Evolutionary conservation across 306 rosid genomes (phyloP), one percentile per base, ranked within the genome.

Genomic region (Vigna angularis): DNA sequence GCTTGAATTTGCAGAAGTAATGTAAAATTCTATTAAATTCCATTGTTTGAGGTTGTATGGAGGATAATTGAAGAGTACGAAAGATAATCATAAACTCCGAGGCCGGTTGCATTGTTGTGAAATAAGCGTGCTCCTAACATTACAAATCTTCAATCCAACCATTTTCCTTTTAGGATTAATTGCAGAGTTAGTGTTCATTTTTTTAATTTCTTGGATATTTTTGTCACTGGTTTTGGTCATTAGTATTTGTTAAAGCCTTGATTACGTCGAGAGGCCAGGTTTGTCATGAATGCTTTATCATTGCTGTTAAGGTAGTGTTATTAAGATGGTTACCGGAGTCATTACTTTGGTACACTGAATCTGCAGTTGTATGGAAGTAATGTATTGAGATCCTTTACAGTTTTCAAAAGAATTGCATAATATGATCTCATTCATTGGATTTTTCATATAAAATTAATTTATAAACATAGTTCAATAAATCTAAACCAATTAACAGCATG

Each of bases 21-120:
- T 85, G 89, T 87, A 81, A 75, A 80, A 84, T 84, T 87, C 69
- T 51, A 55, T 62, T 62, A 48, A 69, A 55, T 73, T 73, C 59
- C 59, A 15, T 40, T 79, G 55, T 59, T 74, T 58, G 77, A 76
- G 78, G 76, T 16, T 76, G 40, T 74, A 76, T 68, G 88, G 68
- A 76, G 71, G 77, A 42, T 85, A 81, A 87, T 84, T 81, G 79
- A 72, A 75, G 72, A 73, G 50, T 59, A 79, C 58, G 34, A 50
- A 67, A 81, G 79, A 72, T 58, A 79, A 72, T 77, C 78, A 67
- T 48, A 12, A 62, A 70, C 79, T 67, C 74, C 28, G 62, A 53
- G 81, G 73, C 40, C 32, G 44, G 40, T 55, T 51, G 51, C 69
- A 40, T 49, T 55, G 38, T 58, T 55, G 38, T 58, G 79, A 61